phyloP scores from a whole-genome alignment of 345 rosid genomes.

The Anastatica hierochuntica region DNA sequence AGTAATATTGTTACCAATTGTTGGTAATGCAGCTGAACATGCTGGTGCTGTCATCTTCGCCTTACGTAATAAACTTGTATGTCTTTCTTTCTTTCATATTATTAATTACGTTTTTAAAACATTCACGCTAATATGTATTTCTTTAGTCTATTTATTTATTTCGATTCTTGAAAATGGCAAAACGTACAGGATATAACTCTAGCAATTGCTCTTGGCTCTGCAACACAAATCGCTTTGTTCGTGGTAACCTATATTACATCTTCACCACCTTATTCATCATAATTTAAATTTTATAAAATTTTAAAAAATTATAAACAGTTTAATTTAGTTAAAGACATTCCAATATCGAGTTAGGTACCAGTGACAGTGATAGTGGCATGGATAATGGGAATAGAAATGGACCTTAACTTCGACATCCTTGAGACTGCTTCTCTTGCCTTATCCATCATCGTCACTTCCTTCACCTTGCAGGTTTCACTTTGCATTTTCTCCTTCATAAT shows the following conservation, averaged over 20 bases:
- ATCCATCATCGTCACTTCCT: slow-evolving; percentile 56
- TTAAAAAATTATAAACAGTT: too few species aligned
- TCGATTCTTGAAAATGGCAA: too few species aligned
- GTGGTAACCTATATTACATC: slow-evolving; percentile 61
- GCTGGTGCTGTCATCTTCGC: slow-evolving; percentile 91
- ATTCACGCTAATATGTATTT: too few species aligned
- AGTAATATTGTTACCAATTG: slow-evolving; percentile 78
- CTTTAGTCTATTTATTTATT: too few species aligned
- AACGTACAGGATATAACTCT: slow-evolving; percentile 67
- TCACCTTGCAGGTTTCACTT: slow-evolving; percentile 61
- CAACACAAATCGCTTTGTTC: slow-evolving; percentile 90
- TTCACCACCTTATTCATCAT: too few species aligned
- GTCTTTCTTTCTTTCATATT: background rate
- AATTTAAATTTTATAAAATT: too few species aligned
- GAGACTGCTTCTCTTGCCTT: slow-evolving; percentile 81
- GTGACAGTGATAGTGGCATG: slow-evolving; percentile 69
- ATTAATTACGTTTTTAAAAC: background rate
- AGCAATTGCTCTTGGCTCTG: slow-evolving; percentile 87
- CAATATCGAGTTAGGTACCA: slow-evolving; percentile 44
- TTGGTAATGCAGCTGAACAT: slow-evolving; percentile 97
- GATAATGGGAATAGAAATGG: slow-evolving; percentile 69
- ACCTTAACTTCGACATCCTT: slow-evolving; percentile 76
- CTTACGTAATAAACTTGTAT: slow-evolving; percentile 81
- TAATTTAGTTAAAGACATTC: background rate
- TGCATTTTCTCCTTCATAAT: too few species aligned